Conservation (phyloP, 441 rosid species). For the Pelargonium australe region DNA sequence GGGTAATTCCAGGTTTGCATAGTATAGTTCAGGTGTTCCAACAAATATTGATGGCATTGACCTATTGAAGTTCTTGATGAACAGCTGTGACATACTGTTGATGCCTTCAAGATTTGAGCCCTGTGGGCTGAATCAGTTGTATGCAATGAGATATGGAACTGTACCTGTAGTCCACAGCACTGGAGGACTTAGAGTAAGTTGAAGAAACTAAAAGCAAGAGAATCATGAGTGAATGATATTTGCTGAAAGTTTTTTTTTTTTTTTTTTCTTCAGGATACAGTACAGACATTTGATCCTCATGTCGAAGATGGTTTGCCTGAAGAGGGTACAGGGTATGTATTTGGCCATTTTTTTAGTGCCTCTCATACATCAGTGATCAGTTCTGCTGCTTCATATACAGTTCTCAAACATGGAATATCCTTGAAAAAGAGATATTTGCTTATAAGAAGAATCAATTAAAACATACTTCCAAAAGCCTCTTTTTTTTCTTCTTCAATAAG, state of each 20-base stretch:
- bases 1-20: conserved; percentile 47
- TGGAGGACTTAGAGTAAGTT: conserved; percentile 87
- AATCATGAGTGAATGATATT: neutral
- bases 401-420: too few relatives aligned
- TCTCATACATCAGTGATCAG: neutral
- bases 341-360: conserved; percentile 14
- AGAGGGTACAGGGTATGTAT: conserved; percentile 79
- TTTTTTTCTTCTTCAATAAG: too few relatives aligned
- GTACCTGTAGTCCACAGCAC: conserved; percentile 88
- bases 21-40: conserved; percentile 6
- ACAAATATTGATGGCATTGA: conserved; percentile 8
- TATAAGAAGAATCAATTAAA: too few relatives aligned
- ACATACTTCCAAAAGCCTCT: too few relatives aligned
- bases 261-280: conserved; percentile 62
- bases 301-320: conserved; percentile 49
- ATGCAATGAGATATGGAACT: conserved; percentile 93
- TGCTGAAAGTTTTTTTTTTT: conserved; percentile 9
- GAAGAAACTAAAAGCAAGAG: neutral
- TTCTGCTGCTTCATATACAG: too few relatives aligned
- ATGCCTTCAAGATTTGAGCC: conserved; percentile 99
- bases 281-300: conserved; percentile 68
- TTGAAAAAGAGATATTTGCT: too few relatives aligned
- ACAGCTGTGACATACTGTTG: conserved; percentile 85
- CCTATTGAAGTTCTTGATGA: conserved; percentile 23
- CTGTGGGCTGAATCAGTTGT: conserved; percentile 87